Percentiles rank a stretch among this genome's conserved stretches.
Conservation (phyloP, 352 stramenopile genomes). For the Phytophthora chlamydospora region DNA sequence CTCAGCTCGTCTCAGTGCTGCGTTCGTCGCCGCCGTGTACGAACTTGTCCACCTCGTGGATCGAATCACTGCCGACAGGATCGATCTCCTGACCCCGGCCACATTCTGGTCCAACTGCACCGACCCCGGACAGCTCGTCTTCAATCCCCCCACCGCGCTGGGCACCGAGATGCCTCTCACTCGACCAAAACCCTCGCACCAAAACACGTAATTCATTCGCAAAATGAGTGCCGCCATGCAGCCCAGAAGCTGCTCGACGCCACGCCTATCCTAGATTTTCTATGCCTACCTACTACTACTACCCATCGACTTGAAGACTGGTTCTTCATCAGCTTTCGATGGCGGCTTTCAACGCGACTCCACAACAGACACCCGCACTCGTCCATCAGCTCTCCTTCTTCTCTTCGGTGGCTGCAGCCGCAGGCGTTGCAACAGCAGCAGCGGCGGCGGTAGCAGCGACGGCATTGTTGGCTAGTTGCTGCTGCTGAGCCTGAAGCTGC, state of each 20-base stretch:
- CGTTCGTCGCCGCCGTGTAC: constrained; percentile 51
- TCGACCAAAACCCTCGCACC: constrained; percentile 9
- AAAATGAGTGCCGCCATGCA: constrained; percentile 31
- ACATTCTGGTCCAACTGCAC: constrained; percentile 18
- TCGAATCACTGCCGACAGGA: background rate
- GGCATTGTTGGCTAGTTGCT: constrained; percentile 12
- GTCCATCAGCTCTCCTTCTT: constrained; percentile 19
- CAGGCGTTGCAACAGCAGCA: constrained; percentile 1
- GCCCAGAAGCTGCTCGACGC: constrained; percentile 5
- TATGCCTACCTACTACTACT: constrained; percentile 35
- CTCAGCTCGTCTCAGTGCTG: constrained; percentile 37
- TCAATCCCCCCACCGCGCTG: constrained; percentile 19
- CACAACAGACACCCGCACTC: constrained; percentile 17
- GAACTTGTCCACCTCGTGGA: constrained; percentile 42
- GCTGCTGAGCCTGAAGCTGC: constrained; percentile 41
- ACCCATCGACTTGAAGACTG: constrained; percentile 6
- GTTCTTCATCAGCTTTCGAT: constrained; percentile 8
- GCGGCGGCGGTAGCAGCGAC: constrained; percentile 7
- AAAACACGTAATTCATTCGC: constrained; percentile 35
- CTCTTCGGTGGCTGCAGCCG: constrained; percentile 18
- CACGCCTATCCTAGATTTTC: constrained; percentile 42
- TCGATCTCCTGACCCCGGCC: constrained; percentile 1
- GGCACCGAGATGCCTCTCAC: constrained; percentile 25
- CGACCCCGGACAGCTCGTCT: background rate
- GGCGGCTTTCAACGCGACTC: constrained; percentile 6